Evolutionary conservation across 352 stramenopile species (phyloP), one percentile per base, ranked within the genome.

Genomic region (Phytophthora fragariaefolia): DNA sequence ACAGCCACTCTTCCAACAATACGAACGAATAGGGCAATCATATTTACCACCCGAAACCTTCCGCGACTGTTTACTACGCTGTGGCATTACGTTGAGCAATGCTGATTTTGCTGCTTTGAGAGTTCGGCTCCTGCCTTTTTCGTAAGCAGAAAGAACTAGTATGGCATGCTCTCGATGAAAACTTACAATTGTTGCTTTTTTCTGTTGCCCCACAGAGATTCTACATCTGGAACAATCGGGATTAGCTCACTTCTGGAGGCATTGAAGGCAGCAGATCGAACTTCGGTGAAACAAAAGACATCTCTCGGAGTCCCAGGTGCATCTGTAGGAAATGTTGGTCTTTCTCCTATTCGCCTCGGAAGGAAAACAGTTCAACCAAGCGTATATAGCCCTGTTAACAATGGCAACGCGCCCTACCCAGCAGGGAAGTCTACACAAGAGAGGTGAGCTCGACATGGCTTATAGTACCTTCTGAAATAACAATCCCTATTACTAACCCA

Each of bases 341-440:
- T 82, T 10, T 88, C 79, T 15, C 79, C 83, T 0, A 85, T 92
- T 50, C 82, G 83, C 15, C 83, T 83, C 6, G 83, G 82, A n/a
- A 66, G 79, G 22, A 87, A 87, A 60, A 89, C 77, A 4, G 70
- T 89, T 4, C 83, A 58, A 55, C 63, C 34, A 30, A 69, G 17
- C 28, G 53, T 38, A 15, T 71, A 49, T 63, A 85, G 56, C 58
- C 51, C 40, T 36, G 60, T 58, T 32, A 71, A 17, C 51, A 60
- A 20, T 38, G 67, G 49, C 9, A 48, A 38, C 4, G 12, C 65
- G 1, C 57, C 71, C 0, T 75, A 87, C 20, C 50, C 83, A 45
- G 83, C 83, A 7, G 85, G 85, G 2, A 93, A 93, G 66, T 90
- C 85, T 2, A 93, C 83, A 48, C 74, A 91, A 42, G 82, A 93